Base-by-base conservation (phyloP, 257 asterid genomes). In the Echium plantagineum region DNA sequence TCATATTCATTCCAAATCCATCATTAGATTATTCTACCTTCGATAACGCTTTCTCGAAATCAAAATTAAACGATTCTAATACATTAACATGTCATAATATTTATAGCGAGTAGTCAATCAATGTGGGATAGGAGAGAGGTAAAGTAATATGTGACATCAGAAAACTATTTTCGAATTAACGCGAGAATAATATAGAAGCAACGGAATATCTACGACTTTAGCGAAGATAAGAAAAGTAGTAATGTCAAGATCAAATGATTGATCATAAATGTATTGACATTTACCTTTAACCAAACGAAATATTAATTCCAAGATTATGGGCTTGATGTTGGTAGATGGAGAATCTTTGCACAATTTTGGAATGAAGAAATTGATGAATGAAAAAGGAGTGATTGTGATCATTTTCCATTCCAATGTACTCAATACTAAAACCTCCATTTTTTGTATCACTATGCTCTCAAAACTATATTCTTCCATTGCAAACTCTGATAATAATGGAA, bases 381-480 rank as follows among this genome's bases (percentile, higher is more conserved):
- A 61, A 66, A 84, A 82, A 52, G 97, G 95, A 22, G 85, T 72
- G 16, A 74, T 31, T 17, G 58, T 61, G 9, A 65, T 59, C 95
- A 83, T 78, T 62, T 59, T 63, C 97, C 97, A 85, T 3, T 69
- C 83, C 80, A 86, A 72, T 30, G 75, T 55, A 22, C 57, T 55
- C 75, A 83, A 69, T 7, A 89, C 78, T 71, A 75, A 54, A 46
- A 82, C 69, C 68, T 87, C 95, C 89, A 82, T 80, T 42, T 72
- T 84, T 65, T 66, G 70, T n/a, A 82, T 74, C 20, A 63, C 67
- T 32, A 57, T 63, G 70, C 71, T 59, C 54, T 80, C 82, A 55
- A 84, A 84, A 51, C 47, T 53, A 69, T 59, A 78, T 26, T 65
- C 72, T 5, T 63, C 76, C 0, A 22, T 49, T 20, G 78, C 70